Evolutionary conservation across 192 early-diverging fungal genomes (phyloP).

Genomic region (Backusella psychrophila): DNA sequence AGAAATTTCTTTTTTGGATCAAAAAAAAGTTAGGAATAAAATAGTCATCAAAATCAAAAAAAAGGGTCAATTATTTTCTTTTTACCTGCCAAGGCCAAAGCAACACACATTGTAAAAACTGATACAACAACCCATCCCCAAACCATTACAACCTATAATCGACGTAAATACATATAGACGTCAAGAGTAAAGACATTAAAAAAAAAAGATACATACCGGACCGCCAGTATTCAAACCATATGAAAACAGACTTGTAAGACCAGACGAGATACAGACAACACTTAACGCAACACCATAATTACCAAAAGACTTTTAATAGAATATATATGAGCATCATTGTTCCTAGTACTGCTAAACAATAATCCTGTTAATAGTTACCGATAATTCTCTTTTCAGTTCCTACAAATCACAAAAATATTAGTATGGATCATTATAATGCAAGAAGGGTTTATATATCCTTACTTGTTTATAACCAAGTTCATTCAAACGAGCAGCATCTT

Average conservation of each 20-base stretch:
- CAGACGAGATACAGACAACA: constrained; percentile 48
- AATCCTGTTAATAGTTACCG: not conserved
- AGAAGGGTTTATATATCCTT: not conserved
- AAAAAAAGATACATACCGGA: constrained; percentile 27
- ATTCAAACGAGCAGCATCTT: constrained; percentile 34
- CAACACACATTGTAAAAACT: constrained; percentile 41
- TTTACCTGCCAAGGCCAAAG: constrained; percentile 37
- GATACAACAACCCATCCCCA: constrained; percentile 46
- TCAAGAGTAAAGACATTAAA: not conserved
- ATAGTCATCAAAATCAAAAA: not conserved
- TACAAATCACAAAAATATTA: not conserved
- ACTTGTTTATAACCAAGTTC: constrained; percentile 49
- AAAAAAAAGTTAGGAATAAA: not conserved
- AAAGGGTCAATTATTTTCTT: not conserved
- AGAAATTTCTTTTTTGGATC: constrained; percentile 36
- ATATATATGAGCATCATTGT: not conserved
- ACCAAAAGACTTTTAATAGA: constrained; percentile 19
- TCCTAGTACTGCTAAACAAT: not conserved
- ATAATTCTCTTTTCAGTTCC: constrained; percentile 4
- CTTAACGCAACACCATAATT: constrained; percentile 40
- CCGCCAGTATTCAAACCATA: constrained; percentile 47
- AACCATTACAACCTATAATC: constrained; percentile 5
- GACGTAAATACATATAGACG: not conserved
- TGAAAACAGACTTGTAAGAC: constrained; percentile 43
- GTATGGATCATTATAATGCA: not conserved